Conservation (phyloP, 2,329 filamentous ascomycete genomes). For the Cephalotrichum gorgonifer region DNA sequence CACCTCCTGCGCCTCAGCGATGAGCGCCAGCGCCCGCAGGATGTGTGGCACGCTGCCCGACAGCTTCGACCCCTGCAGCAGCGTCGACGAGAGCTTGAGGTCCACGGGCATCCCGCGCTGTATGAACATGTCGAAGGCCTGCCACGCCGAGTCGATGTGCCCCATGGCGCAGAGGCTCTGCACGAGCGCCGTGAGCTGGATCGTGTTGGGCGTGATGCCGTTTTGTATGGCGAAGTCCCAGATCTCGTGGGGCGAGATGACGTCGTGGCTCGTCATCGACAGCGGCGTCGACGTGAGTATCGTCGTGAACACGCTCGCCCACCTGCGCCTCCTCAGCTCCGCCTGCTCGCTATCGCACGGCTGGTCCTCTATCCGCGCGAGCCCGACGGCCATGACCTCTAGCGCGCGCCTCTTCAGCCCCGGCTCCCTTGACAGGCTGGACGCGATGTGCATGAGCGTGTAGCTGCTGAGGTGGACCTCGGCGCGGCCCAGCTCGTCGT, state of each 20-base stretch:
- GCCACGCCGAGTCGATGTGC: constrained; percentile 51
- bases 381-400: constrained; percentile 1
- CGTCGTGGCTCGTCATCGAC: not conserved
- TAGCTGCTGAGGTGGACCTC: constrained; percentile 23
- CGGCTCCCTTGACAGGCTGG: constrained; percentile 27
- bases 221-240: constrained; percentile 26
- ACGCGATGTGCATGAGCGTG: constrained; percentile 38
- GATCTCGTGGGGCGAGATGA: constrained; percentile 1
- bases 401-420: not conserved
- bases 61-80: constrained; percentile 61
- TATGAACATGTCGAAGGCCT: constrained; percentile 53
- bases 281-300: constrained; percentile 20
- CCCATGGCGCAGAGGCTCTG: constrained; percentile 58
- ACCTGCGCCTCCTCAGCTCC: constrained; percentile 25
- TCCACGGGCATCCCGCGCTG: constrained; percentile 52
- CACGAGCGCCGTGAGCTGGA: constrained; percentile 58
- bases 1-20: not conserved
- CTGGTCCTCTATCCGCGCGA: not conserved
- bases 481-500: constrained; percentile 19
- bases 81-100: constrained; percentile 52
- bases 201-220: constrained; percentile 53
- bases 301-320: constrained; percentile 41
- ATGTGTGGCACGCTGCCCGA: constrained; percentile 43
- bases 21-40: constrained; percentile 5
- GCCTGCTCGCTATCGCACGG: constrained; percentile 24